Base-by-base conservation (phyloP, 2,329 filamentous ascomycete species). In the Cercospora sp. region DNA sequence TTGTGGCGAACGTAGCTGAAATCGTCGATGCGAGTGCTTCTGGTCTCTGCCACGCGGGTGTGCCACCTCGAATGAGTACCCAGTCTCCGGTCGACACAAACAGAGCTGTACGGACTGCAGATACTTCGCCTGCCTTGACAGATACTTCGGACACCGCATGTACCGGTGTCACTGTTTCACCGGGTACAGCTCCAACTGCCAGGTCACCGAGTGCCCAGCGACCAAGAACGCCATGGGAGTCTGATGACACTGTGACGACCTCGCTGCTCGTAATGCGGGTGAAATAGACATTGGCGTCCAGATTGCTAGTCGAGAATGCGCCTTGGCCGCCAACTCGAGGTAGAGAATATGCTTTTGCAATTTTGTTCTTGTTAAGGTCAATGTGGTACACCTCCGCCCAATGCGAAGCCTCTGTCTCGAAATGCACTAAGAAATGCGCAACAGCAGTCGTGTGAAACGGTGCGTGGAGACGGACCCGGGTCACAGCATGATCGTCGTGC, bases 331-430 rank as follows among this genome's bases (percentile, higher is more conserved):
- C 80, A 20, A 93, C 79, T 63, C 88, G 87, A 0, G 94, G 91
- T 12, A 98, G 84, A 30, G 90, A 88, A 78, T 97, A 97, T 0
- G 90, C 90, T 78, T 92, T 93, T n/a, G 84, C 86, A 30, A 94
- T 85, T 18, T 85, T 86, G 64, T 85, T 87, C 68, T 84, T 89
- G 80, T 90, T 90, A 62, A 92, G 79, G 73, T 97, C 87, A 68
- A 96, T 86, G 74, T 97, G 92, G 76, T 90, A 97, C 31, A 98
- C 90, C 69, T 96, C 91, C 3, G 91, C 94, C 83, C 91, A 92
- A 76, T 94, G 91, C 18, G 88, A 88, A 2, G 83, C 83, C 40
- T 84, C 84, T 0, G 92, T 92, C 73, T 89, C 85, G 73, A 88
- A 93, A 73, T 97, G 91, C 5, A 97, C 91, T 33, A 97, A 82